Evolutionary conservation across 108 stramenopile species (phyloP), one percentile per base, ranked within the genome.

Genomic region (Schizochytrium sp.): DNA sequence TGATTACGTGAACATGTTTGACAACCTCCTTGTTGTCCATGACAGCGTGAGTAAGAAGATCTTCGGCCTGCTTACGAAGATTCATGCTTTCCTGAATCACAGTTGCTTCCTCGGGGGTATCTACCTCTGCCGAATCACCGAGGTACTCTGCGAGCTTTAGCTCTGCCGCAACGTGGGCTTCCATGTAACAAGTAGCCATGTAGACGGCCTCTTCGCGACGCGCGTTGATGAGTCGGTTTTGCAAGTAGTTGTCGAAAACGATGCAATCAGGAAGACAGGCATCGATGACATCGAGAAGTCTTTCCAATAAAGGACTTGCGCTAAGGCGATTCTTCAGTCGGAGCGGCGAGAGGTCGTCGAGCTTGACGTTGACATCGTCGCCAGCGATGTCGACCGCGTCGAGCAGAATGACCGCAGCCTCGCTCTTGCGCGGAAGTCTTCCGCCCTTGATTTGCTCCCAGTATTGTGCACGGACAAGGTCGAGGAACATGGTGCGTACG

Each of bases 191-290:
- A 6, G 76, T 83, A 16, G 18, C 6, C 76, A 83, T 53, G 51
- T 83, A 83, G n/a, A 83, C 51, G n/a, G 25, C 76, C 25, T 83
- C 51, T 34, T 83, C 76, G 51, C 76, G 76, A 23, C 76, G 76
- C 51, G 14, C 23, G 76, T 83, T 83, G n/a, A 25, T 53, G 23
- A 83, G n/a, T 6, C 45, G 48, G 3, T 1, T 47, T 18, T 53
- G 51, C 2, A 83, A 12, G 51, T 83, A 83, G 76, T 83, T 83
- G 76, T 83, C 76, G 25, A 83, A 6, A 12, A 45, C 48, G 23
- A 83, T 45, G 28, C 51, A 34, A 1, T 47, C 45, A 6, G 76
- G 76, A 47, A 83, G 76, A 45, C 76, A 83, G 45, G 76, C 76
- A 1, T 83, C 76, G n/a, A 53, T 23, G 0, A 53, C 12, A 23